A percentile compares a stretch with the other conserved stretches of the same genome.
Conservation (phyloP, 257 asterid species). For the Primulina tabacum region DNA sequence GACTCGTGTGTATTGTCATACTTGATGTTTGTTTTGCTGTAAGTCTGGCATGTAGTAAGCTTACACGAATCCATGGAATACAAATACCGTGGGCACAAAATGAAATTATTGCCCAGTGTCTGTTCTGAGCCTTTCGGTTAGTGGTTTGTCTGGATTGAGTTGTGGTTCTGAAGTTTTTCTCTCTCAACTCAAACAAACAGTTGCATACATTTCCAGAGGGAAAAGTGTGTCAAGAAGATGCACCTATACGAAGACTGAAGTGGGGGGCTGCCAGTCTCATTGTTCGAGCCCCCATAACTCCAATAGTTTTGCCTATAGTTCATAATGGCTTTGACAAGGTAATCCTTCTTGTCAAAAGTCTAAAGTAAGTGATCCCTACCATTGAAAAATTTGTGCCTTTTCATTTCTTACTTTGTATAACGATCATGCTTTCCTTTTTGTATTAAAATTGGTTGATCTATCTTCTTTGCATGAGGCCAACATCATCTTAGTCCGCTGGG, state of each 20-base stretch:
- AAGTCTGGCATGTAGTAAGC: not conserved
- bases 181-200: constrained; percentile 47
- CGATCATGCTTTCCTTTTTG: not conserved
- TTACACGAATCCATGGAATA: constrained; percentile 4
- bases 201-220: constrained; percentile 98
- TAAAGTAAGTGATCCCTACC: constrained; percentile 4
- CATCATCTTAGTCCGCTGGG: not conserved
- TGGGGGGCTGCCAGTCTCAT: constrained; percentile 99
- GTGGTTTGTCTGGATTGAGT: constrained; percentile 10
- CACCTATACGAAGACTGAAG: constrained; percentile 79
- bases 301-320: constrained; percentile 86
- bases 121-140: not conserved
- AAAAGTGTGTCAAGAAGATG: constrained; percentile 92
- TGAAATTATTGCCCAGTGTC: constrained; percentile 3
- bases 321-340: constrained; percentile 95
- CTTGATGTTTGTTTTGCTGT: not conserved
- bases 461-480: not conserved
- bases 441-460: not conserved
- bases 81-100: not conserved
- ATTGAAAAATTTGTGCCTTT: constrained; percentile 1
- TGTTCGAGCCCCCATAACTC: constrained; percentile 88
- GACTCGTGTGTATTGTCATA: not conserved
- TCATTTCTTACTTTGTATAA: too few species aligned
- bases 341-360: constrained; percentile 10
- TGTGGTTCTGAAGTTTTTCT: constrained; percentile 19